Evolutionary conservation across 495 filamentous ascomycete species (phyloP).

Genomic region (Talaromyces trachyspermus): DNA sequence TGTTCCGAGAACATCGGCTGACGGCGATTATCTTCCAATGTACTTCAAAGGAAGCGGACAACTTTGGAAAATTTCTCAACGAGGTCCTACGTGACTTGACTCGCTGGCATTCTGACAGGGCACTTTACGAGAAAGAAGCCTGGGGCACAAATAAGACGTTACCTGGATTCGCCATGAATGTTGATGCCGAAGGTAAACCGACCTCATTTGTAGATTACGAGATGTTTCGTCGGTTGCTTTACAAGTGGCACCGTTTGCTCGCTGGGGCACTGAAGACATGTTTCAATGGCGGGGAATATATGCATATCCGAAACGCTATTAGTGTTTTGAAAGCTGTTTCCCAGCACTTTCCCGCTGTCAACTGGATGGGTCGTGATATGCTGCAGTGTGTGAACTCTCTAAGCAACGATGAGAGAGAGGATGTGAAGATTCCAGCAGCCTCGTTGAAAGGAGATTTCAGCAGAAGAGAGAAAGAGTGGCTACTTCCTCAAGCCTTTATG

Average conservation of each 20-base stretch:
- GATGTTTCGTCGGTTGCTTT: slow-evolving; percentile 74
- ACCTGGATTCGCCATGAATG: slow-evolving; percentile 60
- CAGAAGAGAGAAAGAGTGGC: slow-evolving; percentile 70
- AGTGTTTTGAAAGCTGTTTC: slow-evolving; percentile 76
- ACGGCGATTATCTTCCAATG: slow-evolving; percentile 77
- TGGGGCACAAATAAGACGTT: slow-evolving; percentile 54
- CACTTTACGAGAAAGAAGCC: slow-evolving; percentile 72
- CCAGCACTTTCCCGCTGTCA: slow-evolving; percentile 76
- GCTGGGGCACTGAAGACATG: slow-evolving; percentile 69
- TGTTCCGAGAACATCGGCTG: slow-evolving; percentile 75
- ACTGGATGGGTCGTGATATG: slow-evolving; percentile 75
- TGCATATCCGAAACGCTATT: slow-evolving; percentile 95
- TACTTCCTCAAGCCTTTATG: slow-evolving; percentile 74
- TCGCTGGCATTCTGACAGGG: slow-evolving; percentile 74
- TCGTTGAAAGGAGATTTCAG: slow-evolving; percentile 78
- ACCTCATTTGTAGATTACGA: slow-evolving; percentile 69
- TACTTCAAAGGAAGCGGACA: slow-evolving; percentile 82
- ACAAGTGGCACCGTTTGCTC: slow-evolving; percentile 82
- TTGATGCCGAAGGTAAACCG: slow-evolving; percentile 55
- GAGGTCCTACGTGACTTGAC: slow-evolving; percentile 70
- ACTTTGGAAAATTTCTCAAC: slow-evolving; percentile 81
- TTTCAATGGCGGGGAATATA: slow-evolving; percentile 78
- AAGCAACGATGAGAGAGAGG: slow-evolving; percentile 66
- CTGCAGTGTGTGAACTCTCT: slow-evolving; percentile 57
- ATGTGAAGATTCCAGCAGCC: slow-evolving; percentile 84